A percentile compares a stretch with the other conserved stretches of the same genome.
phyloP scores from a whole-genome alignment of 106 monocot genomes.

The Cymbidium sinense region DNA sequence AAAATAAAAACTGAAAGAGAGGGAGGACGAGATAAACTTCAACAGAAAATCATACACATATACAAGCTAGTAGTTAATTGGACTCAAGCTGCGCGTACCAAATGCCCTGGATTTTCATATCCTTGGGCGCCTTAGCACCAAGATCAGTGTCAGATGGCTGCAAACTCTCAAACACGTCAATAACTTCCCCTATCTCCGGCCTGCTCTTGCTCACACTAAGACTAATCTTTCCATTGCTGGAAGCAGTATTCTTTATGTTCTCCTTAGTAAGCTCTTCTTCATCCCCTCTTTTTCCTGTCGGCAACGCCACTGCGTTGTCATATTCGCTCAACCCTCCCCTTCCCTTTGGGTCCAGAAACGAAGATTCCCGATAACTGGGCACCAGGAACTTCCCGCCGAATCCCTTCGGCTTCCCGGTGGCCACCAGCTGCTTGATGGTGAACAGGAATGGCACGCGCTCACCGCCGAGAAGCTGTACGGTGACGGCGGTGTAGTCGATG shows the following conservation, averaged over 20 bases:
- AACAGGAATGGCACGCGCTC: conserved; percentile 96
- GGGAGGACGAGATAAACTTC: neutral
- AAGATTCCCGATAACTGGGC: conserved; percentile 91
- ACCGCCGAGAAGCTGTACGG: conserved; percentile 91
- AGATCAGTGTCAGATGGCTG: conserved; percentile 97
- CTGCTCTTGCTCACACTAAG: conserved; percentile 77
- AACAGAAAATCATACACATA: neutral
- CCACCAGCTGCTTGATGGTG: conserved; percentile 89
- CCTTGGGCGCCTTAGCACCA: conserved; percentile 93
- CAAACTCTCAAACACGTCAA: conserved; percentile 94
- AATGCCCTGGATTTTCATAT: conserved; percentile 91
- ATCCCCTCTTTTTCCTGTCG: conserved; percentile 89
- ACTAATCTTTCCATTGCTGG: conserved; percentile 68
- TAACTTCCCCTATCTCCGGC: conserved; percentile 84
- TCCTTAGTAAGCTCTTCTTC: conserved; percentile 93
- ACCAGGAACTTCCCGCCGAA: conserved; percentile 78
- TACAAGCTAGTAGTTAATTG: conserved; percentile 1
- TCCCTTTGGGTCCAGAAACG: conserved; percentile 97
- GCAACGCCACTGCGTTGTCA: conserved; percentile 91
- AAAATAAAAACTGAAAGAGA: neutral
- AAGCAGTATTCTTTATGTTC: conserved; percentile 72
- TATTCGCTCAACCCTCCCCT: conserved; percentile 91
- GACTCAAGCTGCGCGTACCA: conserved; percentile 89
- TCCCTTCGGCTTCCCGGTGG: conserved; percentile 86
- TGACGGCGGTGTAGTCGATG: conserved; percentile 96